These are phyloP conservation scores for Vigna hirtella DNA, from an alignment of 306 rosid genomes.

Conservation along the genomic window DNA sequence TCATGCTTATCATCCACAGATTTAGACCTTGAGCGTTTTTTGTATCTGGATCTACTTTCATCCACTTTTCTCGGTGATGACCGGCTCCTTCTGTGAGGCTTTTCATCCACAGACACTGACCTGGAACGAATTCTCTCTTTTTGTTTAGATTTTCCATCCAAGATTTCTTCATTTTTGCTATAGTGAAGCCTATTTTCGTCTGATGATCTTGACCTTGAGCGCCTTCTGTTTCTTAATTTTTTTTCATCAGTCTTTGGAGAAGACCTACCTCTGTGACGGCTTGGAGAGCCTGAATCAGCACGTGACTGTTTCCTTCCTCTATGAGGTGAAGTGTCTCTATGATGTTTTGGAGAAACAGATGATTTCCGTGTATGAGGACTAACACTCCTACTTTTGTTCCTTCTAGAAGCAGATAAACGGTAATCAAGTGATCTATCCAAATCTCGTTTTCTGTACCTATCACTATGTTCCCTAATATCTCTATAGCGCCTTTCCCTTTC, in stretches of 20 bases:
- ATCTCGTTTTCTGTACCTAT: constrained; percentile 76
- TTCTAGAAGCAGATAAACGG: constrained; percentile 63
- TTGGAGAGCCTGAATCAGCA: constrained; percentile 72
- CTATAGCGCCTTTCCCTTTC: constrained; percentile 71
- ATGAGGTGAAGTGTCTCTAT: constrained; percentile 67
- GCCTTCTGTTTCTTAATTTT: constrained; percentile 66
- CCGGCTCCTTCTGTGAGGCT: constrained; percentile 57
- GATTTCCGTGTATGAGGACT: constrained; percentile 75
- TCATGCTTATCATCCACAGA: constrained; percentile 69
- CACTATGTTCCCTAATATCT: constrained; percentile 69
- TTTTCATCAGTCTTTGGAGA: constrained; percentile 76
- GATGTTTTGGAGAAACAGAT: constrained; percentile 74
- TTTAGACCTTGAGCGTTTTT: constrained; percentile 75
- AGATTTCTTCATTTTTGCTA: constrained; percentile 59
- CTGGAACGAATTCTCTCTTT: constrained; percentile 75
- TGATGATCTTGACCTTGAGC: constrained; percentile 77
- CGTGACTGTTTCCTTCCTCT: constrained; percentile 65
- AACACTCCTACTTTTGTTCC: constrained; percentile 76
- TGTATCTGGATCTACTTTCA: constrained; percentile 70
- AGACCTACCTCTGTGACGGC: constrained; percentile 61
- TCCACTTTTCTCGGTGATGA: constrained; percentile 69
- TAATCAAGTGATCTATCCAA: constrained; percentile 66
- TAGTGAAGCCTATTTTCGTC: constrained; percentile 60
- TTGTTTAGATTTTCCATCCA: constrained; percentile 61
- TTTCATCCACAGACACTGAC: constrained; percentile 72